Percentiles rank a stretch among this genome's conserved stretches.
phyloP scores from a whole-genome alignment of 768 basidiomycete genomes.

The Pholiota conissans region DNA sequence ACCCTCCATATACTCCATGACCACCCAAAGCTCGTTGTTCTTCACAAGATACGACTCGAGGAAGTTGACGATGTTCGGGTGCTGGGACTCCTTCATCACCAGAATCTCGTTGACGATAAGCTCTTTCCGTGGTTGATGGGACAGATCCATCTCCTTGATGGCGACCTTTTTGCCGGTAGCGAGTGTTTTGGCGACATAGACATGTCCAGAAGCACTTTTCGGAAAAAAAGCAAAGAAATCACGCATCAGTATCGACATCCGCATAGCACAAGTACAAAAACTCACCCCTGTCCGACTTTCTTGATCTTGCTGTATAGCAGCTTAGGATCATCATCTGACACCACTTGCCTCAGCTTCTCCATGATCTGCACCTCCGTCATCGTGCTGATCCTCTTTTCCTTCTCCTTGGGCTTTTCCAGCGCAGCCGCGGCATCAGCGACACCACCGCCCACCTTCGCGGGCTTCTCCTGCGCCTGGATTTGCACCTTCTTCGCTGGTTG shows the following conservation, averaged over 20 bases:
- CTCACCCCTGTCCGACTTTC: conserved; percentile 98
- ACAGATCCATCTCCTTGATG: conserved; percentile 98
- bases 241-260: conserved; percentile 15
- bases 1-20: conserved; percentile 99
- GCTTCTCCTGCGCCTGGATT: conserved; percentile 51
- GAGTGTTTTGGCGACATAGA: conserved; percentile 94
- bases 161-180: conserved; percentile 86
- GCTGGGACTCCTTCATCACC: conserved; percentile 98
- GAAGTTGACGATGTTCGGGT: conserved; percentile 97
- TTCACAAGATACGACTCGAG: conserved; percentile 88
- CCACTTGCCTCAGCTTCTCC: conserved; percentile 92
- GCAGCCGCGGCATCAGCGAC: conserved; percentile 71
- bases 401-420: conserved; percentile 74
- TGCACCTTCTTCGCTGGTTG: conserved; percentile 76
- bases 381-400: conserved; percentile 90
- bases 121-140: conserved; percentile 95
- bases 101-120: conserved; percentile 97
- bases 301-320: conserved; percentile 92
- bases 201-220: conserved; percentile 90
- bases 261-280: conserved; percentile 11
- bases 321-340: conserved; percentile 86
- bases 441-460: conserved; percentile 36
- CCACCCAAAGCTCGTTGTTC: conserved; percentile 91
- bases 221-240: conserved; percentile 7
- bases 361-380: conserved; percentile 99